Evolutionary conservation across 1,284 basidiomycete species (phyloP).

Genomic region (Ustilago nuda): DNA sequence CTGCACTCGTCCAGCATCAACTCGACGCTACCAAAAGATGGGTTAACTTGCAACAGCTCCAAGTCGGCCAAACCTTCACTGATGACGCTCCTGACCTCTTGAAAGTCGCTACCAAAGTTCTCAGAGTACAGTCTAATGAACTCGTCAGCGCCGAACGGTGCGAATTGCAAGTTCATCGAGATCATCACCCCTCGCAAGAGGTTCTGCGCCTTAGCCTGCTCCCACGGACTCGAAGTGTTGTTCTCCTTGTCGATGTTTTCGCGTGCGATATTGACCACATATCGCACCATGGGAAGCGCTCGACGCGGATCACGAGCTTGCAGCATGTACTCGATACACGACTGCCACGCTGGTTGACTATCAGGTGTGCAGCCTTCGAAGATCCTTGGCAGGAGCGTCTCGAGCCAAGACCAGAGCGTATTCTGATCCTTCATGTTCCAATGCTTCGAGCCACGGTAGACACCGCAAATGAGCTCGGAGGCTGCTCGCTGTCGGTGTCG

Average conservation of each 20-base stretch:
- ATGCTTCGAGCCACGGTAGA: conserved; percentile 84
- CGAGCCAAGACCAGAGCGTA: conserved; percentile 84
- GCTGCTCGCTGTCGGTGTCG: conserved; percentile 92
- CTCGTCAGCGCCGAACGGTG: conserved; percentile 51
- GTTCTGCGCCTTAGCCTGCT: conserved; percentile 74
- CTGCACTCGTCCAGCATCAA: conserved; percentile 78
- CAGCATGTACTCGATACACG: conserved; percentile 73
- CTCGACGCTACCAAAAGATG: conserved; percentile 78
- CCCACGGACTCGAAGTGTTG: conserved; percentile 50
- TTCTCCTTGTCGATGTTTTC: conserved; percentile 55
- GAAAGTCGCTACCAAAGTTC: conserved; percentile 66
- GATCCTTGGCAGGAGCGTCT: conserved; percentile 77
- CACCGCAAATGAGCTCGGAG: conserved; percentile 84
- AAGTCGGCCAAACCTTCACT: conserved; percentile 69
- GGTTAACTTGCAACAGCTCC: conserved; percentile 73
- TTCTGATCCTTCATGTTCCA: conserved; percentile 79
- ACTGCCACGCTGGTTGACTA: conserved; percentile 70
- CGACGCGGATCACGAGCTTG: conserved; percentile 86
- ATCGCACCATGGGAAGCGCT: conserved; percentile 80
- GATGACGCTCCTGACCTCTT: conserved; percentile 70
- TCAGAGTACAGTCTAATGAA: conserved; percentile 62
- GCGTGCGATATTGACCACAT: conserved; percentile 46
- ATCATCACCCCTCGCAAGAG: conserved; percentile 51
- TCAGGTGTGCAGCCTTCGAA: conserved; percentile 74
- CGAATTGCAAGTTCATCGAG: conserved; percentile 51